Evolutionary conservation across 495 filamentous ascomycete genomes (phyloP), one percentile per base, ranked within the genome.

Genomic region (Neurospora africana): DNA sequence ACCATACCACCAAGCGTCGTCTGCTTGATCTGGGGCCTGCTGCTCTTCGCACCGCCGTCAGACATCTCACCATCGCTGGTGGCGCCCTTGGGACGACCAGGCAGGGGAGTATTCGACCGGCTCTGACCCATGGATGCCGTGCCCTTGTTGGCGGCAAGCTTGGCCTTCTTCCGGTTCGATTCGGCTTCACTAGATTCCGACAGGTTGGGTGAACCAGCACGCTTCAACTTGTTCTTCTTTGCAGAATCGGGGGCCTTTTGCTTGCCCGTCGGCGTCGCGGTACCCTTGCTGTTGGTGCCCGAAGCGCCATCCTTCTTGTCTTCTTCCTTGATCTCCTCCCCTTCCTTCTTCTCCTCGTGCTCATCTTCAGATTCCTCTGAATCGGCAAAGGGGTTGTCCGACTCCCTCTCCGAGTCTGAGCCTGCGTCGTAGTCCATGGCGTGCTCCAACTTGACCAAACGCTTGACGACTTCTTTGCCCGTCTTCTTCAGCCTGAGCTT

Each of bases 171-270:
- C 53, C 92, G 92, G 30, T 89, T 87, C 1, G 91, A 91, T 78
- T 99, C 95, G 73, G 91, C 94, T 68, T 93, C 96, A 82, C 93
- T 96, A 21, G 92, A 91, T 77, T 98, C 86, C 15, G 95, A 98
- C 23, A 90, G 85, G 75, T 92, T 90, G 8, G 94, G 93, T 37
- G 95, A 97, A 37, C 95, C 94, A 27, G 91, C 84, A 21, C 95
- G 90, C 82, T 98, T 98, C 67, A 94, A 88, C 68, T 87, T 89
- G 76, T 82, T 75, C 82, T 93, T 92, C 82, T 91, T 92, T n/a
- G 84, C 76, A 67, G 82, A 77, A 47, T 86, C 82, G 36, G 77
- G 75, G 27, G 79, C 79, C 73, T 86, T 82, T 71, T 83, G 83
- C 72, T 88, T 89, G 36, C 91, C 89, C 30, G 91, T 90, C 0